Conservation (phyloP, 2,329 filamentous ascomycete genomes). For the Neofusicoccum sp. region DNA sequence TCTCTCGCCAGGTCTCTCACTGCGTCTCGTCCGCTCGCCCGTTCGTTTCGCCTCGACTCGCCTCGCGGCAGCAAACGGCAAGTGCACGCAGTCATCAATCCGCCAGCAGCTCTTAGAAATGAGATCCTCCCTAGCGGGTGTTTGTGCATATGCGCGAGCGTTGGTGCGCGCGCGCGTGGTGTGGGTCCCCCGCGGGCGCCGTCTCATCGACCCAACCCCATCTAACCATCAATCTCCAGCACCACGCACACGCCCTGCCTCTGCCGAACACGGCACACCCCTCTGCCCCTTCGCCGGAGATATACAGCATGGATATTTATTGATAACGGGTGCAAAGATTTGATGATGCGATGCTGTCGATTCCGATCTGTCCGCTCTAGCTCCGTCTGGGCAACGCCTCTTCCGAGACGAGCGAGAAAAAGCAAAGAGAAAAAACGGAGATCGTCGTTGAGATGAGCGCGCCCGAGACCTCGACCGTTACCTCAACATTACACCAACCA, state of each 20-base stretch:
- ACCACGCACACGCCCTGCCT: no score
- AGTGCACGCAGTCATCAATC: not conserved
- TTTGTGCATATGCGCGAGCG: not conserved
- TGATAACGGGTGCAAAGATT: not conserved
- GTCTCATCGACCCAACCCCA: not conserved
- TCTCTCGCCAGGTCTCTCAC: no score
- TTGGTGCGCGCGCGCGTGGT: not conserved
- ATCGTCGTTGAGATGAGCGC: not conserved
- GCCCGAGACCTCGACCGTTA: no score
- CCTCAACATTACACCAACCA: not conserved
- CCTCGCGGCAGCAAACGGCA: not conserved
- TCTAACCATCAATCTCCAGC: slow-evolving; percentile 6
- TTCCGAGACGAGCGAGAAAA: slow-evolving; percentile 7
- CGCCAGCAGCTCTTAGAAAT: slow-evolving; percentile 5
- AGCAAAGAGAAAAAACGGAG: not conserved
- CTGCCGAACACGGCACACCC: not conserved
- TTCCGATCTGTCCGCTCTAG: not conserved
- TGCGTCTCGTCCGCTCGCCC: not conserved
- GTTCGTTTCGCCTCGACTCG: not conserved
- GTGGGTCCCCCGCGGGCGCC: not conserved
- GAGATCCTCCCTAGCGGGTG: not conserved
- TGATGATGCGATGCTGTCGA: not conserved
- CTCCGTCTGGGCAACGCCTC: slow-evolving; percentile 6
- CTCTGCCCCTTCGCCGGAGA: not conserved
- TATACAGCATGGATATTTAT: slow-evolving; percentile 3